Evolutionary conservation across 169 alveolate species (phyloP).

Genomic region (Babesia bovis): DNA sequence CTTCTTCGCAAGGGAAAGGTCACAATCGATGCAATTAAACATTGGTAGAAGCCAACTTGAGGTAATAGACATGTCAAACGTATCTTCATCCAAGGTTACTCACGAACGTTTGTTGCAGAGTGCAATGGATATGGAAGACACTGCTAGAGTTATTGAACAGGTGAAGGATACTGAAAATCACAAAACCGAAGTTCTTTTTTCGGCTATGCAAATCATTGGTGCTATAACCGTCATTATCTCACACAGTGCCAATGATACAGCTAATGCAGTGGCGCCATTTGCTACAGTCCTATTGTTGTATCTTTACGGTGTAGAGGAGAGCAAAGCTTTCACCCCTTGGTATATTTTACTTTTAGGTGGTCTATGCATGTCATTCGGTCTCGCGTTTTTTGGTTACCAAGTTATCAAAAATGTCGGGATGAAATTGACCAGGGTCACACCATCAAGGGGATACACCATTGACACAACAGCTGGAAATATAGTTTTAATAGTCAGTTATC

Average conservation of each 20-base stretch:
- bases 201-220: constrained; percentile 73
- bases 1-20: not conserved
- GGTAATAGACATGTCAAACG: constrained; percentile 11
- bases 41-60: constrained; percentile 12
- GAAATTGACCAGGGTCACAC: constrained; percentile 79
- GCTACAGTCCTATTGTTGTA: constrained; percentile 67
- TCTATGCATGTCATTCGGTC: constrained; percentile 79
- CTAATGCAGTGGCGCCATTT: constrained; percentile 84
- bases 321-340: constrained; percentile 75
- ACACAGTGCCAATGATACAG: constrained; percentile 85
- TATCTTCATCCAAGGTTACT: not conserved
- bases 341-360: constrained; percentile 82
- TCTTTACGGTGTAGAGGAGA: constrained; percentile 40
- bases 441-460: constrained; percentile 83
- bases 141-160: not conserved
- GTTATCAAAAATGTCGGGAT: constrained; percentile 80
- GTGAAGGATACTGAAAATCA: constrained; percentile 11
- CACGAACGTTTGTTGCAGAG: constrained; percentile 10
- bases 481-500: constrained; percentile 76
- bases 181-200: constrained; percentile 55
- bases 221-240: constrained; percentile 80
- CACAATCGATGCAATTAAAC: constrained; percentile 24
- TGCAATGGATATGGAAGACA: constrained; percentile 4
- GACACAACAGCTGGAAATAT: constrained; percentile 78
- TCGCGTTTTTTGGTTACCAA: constrained; percentile 78